Evolutionary conservation across 2,329 filamentous ascomycete genomes (phyloP), one percentile per base, ranked within the genome.

Genomic region (Sporothrix pallida): DNA sequence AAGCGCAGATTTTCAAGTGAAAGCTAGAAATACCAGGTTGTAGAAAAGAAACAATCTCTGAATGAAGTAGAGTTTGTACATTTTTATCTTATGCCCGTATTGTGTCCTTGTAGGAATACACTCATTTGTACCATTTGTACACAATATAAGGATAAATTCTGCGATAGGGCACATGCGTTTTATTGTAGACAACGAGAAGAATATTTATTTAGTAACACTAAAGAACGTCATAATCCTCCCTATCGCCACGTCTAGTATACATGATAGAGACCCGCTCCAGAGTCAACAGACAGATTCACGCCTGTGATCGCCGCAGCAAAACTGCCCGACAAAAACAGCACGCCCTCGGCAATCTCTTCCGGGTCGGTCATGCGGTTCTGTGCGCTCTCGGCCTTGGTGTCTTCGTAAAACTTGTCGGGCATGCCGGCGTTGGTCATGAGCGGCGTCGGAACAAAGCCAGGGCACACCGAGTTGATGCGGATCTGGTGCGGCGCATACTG

Each of bases 401-500:
- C 60, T 10, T 65, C 60, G 2, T 65, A 46, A 20, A 46, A 65
- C 12, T 65, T n/a, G 15, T 65, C 37, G 13, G 60, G 60, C 37
- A 65, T 46, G 1, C 60, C 60, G 60, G 60, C 60, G 4, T 13
- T 31, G 26, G 37, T 42, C 60, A 63, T 63, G 6, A 65, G 60
- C 4, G 63, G 63, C 44, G 63, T 67, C 20, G 17, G 42, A 1
- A 67, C n/a, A 10, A 50, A 48, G 42, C 63, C 63, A 8, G 63
- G 63, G 44, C 63, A 50, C n/a, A 67, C 44, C n/a, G n/a, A 46
- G 63, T 67, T 48, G 63, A 67, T n/a, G 42, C 63, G 63, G 63
- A 67, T 67, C n/a, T 50, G 15, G 3, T 50, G 63, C 3, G 63
- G 42, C 8, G 63, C 42, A 7, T 48, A 67, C 42, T 67, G n/a